Conservation (phyloP, 345 rosid genomes). For the Microthlaspi erraticum region DNA sequence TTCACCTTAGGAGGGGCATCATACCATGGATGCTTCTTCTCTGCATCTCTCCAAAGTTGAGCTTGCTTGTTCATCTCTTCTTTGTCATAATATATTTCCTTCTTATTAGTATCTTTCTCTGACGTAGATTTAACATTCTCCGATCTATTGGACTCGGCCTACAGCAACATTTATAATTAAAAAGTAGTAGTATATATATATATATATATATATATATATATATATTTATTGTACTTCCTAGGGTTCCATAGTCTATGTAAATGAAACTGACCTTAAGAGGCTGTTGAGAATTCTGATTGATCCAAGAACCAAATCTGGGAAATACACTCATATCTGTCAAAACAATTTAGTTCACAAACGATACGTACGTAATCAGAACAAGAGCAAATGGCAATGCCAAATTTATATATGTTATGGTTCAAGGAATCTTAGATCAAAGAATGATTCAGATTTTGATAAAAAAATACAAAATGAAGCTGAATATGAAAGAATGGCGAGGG, state of each 20-base stretch:
- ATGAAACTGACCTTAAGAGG: conserved; percentile 1
- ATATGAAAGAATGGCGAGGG: no score
- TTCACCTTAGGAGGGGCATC: conserved; percentile 60
- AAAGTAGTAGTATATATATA: not conserved
- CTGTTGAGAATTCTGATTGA: not conserved
- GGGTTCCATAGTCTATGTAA: not conserved
- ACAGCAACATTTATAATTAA: conserved; percentile 17
- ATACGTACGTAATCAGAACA: not conserved
- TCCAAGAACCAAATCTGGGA: conserved; percentile 5
- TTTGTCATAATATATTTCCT: not conserved
- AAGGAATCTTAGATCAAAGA: not conserved
- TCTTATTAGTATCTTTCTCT: not conserved
- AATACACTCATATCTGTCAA: conserved; percentile 13
- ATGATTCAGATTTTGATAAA: not conserved
- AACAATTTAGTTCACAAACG: not conserved
- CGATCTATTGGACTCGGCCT: conserved; percentile 55
- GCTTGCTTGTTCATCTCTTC: conserved; percentile 51
- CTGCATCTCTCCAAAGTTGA: conserved; percentile 62
- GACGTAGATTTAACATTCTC: conserved; percentile 36
- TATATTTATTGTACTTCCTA: no score
- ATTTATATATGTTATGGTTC: no score
- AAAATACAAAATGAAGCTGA: not conserved
- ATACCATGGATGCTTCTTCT: conserved; percentile 57
- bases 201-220: no score
- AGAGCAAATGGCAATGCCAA: not conserved